These are phyloP conservation scores for Aspergillus glaucus DNA, from an alignment of 2,329 filamentous ascomycete genomes.

Conservation along the genomic window DNA sequence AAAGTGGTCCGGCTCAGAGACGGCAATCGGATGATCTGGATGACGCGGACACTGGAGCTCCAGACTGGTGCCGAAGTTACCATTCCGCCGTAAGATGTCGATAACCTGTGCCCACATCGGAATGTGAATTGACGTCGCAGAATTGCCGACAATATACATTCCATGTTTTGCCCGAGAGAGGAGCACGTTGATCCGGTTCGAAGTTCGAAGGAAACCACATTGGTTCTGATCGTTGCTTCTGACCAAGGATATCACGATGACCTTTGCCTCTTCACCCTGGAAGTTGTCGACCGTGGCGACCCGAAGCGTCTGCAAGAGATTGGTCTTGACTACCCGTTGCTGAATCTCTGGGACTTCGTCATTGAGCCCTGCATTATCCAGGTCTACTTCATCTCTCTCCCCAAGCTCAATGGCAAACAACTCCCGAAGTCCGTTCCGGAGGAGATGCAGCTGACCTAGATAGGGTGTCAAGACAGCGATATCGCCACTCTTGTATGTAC, in stretches of 20 bases:
- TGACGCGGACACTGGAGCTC: slow-evolving; percentile 58
- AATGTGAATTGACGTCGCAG: slow-evolving; percentile 50
- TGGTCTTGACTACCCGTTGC: slow-evolving; percentile 29
- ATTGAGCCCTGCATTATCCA: slow-evolving; percentile 38
- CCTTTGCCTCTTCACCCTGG: slow-evolving; percentile 68
- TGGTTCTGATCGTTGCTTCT: slow-evolving; percentile 57
- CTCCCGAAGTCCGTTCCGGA: slow-evolving; percentile 32
- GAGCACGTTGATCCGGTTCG: slow-evolving; percentile 64
- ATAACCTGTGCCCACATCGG: slow-evolving; percentile 60
- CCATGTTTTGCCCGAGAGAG: slow-evolving; percentile 62
- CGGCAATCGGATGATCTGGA: slow-evolving; percentile 44
- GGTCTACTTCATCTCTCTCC: slow-evolving; percentile 55
- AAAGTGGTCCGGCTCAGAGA: slow-evolving; percentile 55
- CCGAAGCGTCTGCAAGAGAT: slow-evolving; percentile 45
- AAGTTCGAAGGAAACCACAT: slow-evolving; percentile 60
- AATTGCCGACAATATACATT: slow-evolving; percentile 65
- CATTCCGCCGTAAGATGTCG: slow-evolving; percentile 41
- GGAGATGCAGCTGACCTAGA: slow-evolving; percentile 45
- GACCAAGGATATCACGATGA: slow-evolving; percentile 65
- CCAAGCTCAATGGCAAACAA: slow-evolving; percentile 58
- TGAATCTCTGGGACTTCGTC: slow-evolving; percentile 17
- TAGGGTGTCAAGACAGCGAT: slow-evolving; percentile 66
- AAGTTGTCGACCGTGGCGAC: slow-evolving; percentile 69
- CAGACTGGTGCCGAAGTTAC: slow-evolving; percentile 47
- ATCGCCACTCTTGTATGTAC: slow-evolving; percentile 52